Conservation (phyloP, 2,329 filamentous ascomycete species). For the Trichothecium roseum region DNA sequence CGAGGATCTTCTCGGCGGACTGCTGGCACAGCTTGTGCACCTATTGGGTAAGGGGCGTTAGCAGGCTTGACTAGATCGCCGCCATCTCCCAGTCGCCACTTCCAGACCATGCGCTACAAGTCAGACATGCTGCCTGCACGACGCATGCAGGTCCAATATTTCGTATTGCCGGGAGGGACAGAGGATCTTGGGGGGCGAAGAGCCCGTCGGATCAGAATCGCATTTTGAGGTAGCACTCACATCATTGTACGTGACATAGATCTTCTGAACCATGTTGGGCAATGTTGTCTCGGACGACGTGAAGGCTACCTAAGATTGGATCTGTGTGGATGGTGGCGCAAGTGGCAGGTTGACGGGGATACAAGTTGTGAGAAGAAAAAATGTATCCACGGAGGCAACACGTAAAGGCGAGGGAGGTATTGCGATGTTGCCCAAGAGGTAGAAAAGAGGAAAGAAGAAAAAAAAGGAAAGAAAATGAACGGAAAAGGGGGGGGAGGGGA, state of each 20-base stretch:
- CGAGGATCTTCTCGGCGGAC: conserved; percentile 70
- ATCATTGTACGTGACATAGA: conserved; percentile 89
- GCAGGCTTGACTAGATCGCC: no score
- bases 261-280: conserved; percentile 66
- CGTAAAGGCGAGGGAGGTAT: conserved; percentile 1
- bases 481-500: conserved; percentile 5
- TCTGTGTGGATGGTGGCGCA: conserved; percentile 7
- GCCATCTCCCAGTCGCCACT: no score
- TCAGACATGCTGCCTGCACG: no score
- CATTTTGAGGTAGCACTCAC: conserved; percentile 35
- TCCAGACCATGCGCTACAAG: no score
- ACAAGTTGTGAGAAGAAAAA: not conserved
- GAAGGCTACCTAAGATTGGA: no score
- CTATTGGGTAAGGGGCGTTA: conserved; percentile 32
- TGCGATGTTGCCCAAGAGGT: conserved; percentile 10
- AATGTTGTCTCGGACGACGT: conserved; percentile 4
- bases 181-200: no score
- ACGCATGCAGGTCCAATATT: no score
- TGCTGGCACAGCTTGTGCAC: conserved; percentile 96
- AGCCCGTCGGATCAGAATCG: not conserved
- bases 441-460: conserved; percentile 5
- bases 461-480: conserved; percentile 7
- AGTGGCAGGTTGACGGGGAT: conserved; percentile 1
- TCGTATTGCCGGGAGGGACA: no score
- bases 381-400: not conserved